Evolutionary conservation across 2,329 filamentous ascomycete genomes (phyloP).

Genomic region (Leptographium wingfieldii): DNA sequence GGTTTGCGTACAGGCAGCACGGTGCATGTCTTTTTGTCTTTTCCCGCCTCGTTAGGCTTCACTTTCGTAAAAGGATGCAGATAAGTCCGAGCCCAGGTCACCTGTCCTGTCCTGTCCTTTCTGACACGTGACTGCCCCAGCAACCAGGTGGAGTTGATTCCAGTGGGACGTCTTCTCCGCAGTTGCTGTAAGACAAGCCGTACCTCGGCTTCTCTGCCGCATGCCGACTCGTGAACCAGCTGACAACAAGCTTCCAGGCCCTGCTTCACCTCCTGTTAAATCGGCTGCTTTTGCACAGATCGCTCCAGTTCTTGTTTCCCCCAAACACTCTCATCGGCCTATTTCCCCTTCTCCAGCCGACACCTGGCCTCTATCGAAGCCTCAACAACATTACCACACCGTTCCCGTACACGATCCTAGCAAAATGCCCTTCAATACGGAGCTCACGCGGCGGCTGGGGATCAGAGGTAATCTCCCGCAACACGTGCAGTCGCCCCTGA

Average conservation of each 20-base stretch:
- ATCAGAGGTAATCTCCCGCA: conserved; percentile 24
- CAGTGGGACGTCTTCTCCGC: background rate
- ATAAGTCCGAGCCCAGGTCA: too few relatives aligned
- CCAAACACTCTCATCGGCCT: background rate
- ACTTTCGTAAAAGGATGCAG: too few relatives aligned
- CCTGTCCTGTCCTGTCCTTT: too few relatives aligned
- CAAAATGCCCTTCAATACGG: conserved; percentile 44
- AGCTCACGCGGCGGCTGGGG: conserved; percentile 44
- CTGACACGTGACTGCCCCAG: background rate
- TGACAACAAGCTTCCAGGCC: background rate
- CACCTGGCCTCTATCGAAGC: too few relatives aligned
- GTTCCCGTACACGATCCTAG: too few relatives aligned
- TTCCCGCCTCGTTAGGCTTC: too few relatives aligned
- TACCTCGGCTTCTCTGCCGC: background rate
- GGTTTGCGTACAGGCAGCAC: too few relatives aligned
- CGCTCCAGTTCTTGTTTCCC: background rate
- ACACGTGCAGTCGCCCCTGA: background rate
- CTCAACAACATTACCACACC: too few relatives aligned
- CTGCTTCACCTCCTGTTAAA: background rate
- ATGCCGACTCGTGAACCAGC: background rate
- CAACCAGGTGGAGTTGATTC: background rate
- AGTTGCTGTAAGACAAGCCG: background rate
- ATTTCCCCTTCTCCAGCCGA: background rate
- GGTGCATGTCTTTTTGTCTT: too few relatives aligned
- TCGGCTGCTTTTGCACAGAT: background rate